Percentiles rank a stretch among this genome's conserved stretches.
Conservation (phyloP, 768 basidiomycete species). For the Pseudohyphozyma bogoriensis region DNA sequence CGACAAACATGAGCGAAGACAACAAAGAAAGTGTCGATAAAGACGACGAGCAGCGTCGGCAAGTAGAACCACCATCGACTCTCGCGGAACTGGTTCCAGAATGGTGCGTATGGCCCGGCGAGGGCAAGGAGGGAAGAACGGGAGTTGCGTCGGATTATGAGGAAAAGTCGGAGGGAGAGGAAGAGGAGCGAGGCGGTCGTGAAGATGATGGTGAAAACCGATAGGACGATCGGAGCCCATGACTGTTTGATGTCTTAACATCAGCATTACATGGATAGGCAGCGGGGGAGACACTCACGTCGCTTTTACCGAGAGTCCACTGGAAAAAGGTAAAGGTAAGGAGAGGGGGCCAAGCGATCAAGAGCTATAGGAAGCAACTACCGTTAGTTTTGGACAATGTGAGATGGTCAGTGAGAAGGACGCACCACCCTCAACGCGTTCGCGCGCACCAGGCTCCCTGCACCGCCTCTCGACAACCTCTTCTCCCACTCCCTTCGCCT, state of each 20-base stretch:
- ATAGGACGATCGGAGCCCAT: conserved; percentile 70
- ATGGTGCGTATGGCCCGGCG: conserved; percentile 46
- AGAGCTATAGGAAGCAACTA: conserved; percentile 42
- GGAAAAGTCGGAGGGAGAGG: conserved; percentile 47
- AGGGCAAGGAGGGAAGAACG: conserved; percentile 51
- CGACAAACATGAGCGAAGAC: conserved; percentile 31
- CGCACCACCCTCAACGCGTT: conserved; percentile 11
- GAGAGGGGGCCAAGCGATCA: conserved; percentile 60
- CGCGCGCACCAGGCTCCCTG: conserved; percentile 34
- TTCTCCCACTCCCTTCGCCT: conserved; percentile 26
- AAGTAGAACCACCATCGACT: conserved; percentile 48
- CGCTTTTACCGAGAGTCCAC: conserved; percentile 50
- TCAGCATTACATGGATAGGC: fast-evolving
- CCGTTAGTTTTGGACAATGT: not conserved
- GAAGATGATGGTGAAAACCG: conserved; percentile 47
- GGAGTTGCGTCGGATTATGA: conserved; percentile 46
- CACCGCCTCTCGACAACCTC: conserved; percentile 33
- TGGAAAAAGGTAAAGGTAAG: conserved; percentile 74
- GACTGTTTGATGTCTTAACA: conserved; percentile 55
- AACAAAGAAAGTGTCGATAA: conserved; percentile 64
- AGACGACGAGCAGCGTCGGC: conserved; percentile 48
- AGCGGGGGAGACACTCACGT: conserved; percentile 3
- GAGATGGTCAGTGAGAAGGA: fast-evolving
- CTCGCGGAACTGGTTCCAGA: conserved; percentile 25
- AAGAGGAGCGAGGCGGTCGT: conserved; percentile 48